phyloP scores from a whole-genome alignment of 2,329 filamentous ascomycete genomes.

The Scolecobasidium constrictum region DNA sequence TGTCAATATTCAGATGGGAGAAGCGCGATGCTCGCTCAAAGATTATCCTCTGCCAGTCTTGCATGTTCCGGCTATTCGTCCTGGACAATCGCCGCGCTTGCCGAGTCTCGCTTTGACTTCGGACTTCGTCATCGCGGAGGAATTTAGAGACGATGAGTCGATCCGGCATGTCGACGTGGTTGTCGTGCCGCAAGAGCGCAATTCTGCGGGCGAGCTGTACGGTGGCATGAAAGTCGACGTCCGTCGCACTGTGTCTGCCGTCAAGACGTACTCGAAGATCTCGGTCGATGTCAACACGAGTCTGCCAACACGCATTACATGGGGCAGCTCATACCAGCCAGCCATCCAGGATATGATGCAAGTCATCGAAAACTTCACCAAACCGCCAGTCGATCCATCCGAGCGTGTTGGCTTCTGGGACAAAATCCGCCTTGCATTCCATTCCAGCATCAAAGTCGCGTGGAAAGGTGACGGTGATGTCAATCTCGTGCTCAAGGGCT shows the following conservation, averaged over 20 bases:
- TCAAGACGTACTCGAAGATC: conserved; percentile 95
- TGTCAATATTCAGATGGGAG: conserved; percentile 79
- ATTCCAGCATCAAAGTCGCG: conserved; percentile 76
- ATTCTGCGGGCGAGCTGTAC: conserved; percentile 42
- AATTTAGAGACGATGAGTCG: conserved; percentile 72
- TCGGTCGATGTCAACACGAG: conserved; percentile 86
- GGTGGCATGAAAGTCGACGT: conserved; percentile 76
- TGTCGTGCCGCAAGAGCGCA: conserved; percentile 62
- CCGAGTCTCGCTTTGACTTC: conserved; percentile 76
- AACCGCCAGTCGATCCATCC: conserved; percentile 85
- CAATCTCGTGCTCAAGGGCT: conserved; percentile 81
- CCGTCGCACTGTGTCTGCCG: conserved; percentile 79
- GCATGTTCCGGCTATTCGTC: conserved; percentile 75
- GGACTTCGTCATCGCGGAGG: conserved; percentile 93
- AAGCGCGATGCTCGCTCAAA: conserved; percentile 72
- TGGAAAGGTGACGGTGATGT: conserved; percentile 97
- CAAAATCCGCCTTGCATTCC: conserved; percentile 88
- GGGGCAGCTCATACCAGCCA: conserved; percentile 95
- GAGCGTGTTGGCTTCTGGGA: conserved; percentile 97
- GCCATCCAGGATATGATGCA: conserved; percentile 99
- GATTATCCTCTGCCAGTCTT: conserved; percentile 90
- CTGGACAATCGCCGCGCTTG: conserved; percentile 66
- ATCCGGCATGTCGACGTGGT: conserved; percentile 71
- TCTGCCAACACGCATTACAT: conserved; percentile 85
- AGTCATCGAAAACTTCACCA: conserved; percentile 94